Percentiles rank a stretch among this genome's conserved stretches.
These are phyloP conservation scores for Yarrowia sp. DNA, from an alignment of 805 yeast genomes.

Conservation along the genomic window DNA sequence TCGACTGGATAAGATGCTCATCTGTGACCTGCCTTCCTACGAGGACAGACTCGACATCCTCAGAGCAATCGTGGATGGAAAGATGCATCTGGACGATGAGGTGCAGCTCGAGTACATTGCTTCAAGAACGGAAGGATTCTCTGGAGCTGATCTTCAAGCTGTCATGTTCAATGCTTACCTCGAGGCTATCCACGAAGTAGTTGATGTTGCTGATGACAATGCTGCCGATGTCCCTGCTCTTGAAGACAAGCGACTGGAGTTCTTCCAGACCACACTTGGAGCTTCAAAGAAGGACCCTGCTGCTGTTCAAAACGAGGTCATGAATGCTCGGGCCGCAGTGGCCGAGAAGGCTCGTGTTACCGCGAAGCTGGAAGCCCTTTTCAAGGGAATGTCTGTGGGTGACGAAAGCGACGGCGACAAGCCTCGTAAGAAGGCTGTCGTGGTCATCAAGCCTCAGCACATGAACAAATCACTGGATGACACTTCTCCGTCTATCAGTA, in stretches of 20 bases:
- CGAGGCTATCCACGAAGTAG: conserved; percentile 63
- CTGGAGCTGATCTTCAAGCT: conserved; percentile 96
- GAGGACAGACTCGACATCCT: conserved; percentile 75
- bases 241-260: conserved; percentile 39
- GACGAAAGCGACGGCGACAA: not conserved
- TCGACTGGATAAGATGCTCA: conserved; percentile 84
- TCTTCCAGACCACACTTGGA: conserved; percentile 8
- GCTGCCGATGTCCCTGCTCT: conserved; percentile 40
- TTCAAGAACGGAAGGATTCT: conserved; percentile 63
- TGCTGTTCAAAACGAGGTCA: conserved; percentile 1
- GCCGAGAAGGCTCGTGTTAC: conserved; percentile 29
- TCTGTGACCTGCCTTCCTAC: conserved; percentile 80
- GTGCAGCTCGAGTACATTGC: conserved; percentile 59
- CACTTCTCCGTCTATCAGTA: conserved; percentile 87
- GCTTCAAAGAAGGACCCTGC: conserved; percentile 4
- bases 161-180: conserved; percentile 86
- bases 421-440: conserved; percentile 4
- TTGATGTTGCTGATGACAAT: conserved; percentile 38
- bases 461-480: conserved; percentile 62
- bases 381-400: conserved; percentile 15
- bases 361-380: conserved; percentile 30
- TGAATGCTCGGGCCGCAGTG: conserved; percentile 22
- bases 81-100: conserved; percentile 56
- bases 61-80: conserved; percentile 46
- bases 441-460: conserved; percentile 50